Conservation (phyloP, 306 rosid species). For the Hippophae tibetana region DNA sequence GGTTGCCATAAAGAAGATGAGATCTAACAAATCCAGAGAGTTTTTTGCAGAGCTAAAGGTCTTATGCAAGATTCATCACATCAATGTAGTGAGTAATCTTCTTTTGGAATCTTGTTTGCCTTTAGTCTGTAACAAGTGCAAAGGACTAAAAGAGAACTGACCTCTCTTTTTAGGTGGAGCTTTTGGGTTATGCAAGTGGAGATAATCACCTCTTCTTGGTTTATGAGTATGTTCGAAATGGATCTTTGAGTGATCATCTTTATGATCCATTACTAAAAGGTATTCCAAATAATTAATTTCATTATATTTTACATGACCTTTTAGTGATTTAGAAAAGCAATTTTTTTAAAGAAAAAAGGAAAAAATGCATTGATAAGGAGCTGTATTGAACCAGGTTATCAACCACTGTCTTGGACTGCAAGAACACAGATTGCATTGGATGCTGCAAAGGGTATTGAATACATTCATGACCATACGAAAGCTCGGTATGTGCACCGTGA, state of each 20-base stretch:
- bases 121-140: conserved; percentile 2
- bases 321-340: too few species aligned
- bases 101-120: not conserved
- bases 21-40: conserved; percentile 62
- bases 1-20: conserved; percentile 81
- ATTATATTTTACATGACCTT: too few species aligned
- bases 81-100: conserved; percentile 40
- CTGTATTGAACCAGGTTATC: conserved; percentile 42
- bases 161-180: conserved; percentile 54
- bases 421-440: conserved; percentile 80
- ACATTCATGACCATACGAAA: conserved; percentile 81
- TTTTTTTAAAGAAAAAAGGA: too few species aligned
- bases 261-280: conserved; percentile 77
- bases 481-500: conserved; percentile 72
- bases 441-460: conserved; percentile 77
- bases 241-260: conserved; percentile 67
- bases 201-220: conserved; percentile 76
- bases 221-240: conserved; percentile 66
- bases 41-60: conserved; percentile 78
- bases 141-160: not conserved
- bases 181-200: conserved; percentile 78
- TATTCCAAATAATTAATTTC: conserved; percentile 9
- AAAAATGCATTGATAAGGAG: not conserved
- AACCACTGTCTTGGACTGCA: conserved; percentile 73
- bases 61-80: conserved; percentile 58